Evolutionary conservation across 352 stramenopile genomes (phyloP).

Genomic region (Phytophthora syringae): DNA sequence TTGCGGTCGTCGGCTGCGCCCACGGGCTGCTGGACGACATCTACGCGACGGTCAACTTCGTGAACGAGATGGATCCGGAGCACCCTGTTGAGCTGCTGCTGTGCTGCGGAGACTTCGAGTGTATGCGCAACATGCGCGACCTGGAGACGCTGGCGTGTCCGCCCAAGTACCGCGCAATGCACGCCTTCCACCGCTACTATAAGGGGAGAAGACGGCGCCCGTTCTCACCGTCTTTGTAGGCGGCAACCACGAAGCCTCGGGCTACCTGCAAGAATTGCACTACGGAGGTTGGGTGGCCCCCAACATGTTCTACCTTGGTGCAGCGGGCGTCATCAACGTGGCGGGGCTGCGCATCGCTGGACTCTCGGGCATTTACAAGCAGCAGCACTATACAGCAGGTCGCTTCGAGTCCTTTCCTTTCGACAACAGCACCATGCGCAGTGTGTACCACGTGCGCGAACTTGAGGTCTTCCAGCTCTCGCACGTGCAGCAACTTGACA

Average conservation of each 20-base stretch:
- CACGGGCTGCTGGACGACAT: slow-evolving; percentile 99
- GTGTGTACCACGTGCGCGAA: slow-evolving; percentile 96
- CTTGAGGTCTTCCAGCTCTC: slow-evolving; percentile 94
- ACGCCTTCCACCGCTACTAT: slow-evolving; percentile 97
- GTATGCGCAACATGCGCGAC: slow-evolving; percentile 95
- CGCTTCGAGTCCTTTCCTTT: slow-evolving; percentile 89
- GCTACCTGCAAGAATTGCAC: slow-evolving; percentile 96
- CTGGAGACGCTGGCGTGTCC: slow-evolving; percentile 95
- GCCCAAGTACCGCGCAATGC: slow-evolving; percentile 94
- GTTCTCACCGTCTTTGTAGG: slow-evolving; percentile 98
- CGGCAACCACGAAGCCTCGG: slow-evolving; percentile 99
- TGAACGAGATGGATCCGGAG: slow-evolving; percentile 86
- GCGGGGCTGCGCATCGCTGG: slow-evolving; percentile 96
- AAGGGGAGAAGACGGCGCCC: slow-evolving; percentile 91
- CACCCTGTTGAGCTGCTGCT: slow-evolving; percentile 95
- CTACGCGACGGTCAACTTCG: slow-evolving; percentile 93
- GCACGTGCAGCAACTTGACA: slow-evolving; percentile 66
- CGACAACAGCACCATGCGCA: slow-evolving; percentile 86
- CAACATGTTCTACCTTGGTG: slow-evolving; percentile 99
- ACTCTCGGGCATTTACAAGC: slow-evolving; percentile 98
- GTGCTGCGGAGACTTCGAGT: slow-evolving; percentile 99
- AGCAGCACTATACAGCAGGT: slow-evolving; percentile 89
- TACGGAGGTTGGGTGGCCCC: slow-evolving; percentile 98
- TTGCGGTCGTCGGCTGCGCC: slow-evolving; percentile 97
- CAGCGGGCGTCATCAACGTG: slow-evolving; percentile 92